Percentiles rank a stretch among this genome's conserved stretches.
Evolutionary conservation across 176 grass and related monocot genomes (phyloP).

Genomic region (Rhynchospora pubera): DNA sequence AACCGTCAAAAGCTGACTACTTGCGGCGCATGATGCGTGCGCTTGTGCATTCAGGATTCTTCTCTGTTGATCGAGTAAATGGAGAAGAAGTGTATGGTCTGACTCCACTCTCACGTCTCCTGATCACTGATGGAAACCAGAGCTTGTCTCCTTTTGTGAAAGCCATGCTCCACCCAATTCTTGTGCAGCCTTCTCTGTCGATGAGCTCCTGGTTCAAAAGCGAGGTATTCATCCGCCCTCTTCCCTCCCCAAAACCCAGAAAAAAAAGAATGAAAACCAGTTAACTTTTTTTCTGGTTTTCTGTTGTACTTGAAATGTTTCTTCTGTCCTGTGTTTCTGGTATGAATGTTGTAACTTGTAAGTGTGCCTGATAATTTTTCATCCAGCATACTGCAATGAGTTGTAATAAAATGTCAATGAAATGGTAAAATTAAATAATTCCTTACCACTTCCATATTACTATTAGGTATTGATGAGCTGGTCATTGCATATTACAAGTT

Average conservation of each 20-base stretch:
- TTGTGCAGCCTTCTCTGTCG: constrained; percentile 33
- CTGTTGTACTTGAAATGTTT: background rate
- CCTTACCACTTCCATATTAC: background rate
- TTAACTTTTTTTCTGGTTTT: no score
- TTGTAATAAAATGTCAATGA: background rate
- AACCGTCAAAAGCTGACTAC: constrained; percentile 21
- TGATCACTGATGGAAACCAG: constrained; percentile 9
- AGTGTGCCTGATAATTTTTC: background rate
- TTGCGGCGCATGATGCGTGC: constrained; percentile 45
- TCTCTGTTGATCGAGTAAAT: background rate
- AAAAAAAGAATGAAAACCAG: no score
- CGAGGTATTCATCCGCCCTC: background rate
- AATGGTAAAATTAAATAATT: background rate
- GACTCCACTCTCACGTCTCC: constrained; percentile 36
- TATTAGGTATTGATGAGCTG: background rate
- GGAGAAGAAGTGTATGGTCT: constrained; percentile 18
- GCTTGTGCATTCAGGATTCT: constrained; percentile 41
- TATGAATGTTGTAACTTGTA: background rate
- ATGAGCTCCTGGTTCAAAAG: constrained; percentile 43
- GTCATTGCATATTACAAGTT: background rate
- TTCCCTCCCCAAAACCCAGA: no score
- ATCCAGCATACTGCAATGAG: background rate
- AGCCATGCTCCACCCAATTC: constrained; percentile 39
- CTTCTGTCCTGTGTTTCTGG: background rate
- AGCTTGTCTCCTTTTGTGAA: constrained; percentile 46